Evolutionary conservation across 805 yeast genomes (phyloP).

Genomic region (Wickerhamiella bombiphila): DNA sequence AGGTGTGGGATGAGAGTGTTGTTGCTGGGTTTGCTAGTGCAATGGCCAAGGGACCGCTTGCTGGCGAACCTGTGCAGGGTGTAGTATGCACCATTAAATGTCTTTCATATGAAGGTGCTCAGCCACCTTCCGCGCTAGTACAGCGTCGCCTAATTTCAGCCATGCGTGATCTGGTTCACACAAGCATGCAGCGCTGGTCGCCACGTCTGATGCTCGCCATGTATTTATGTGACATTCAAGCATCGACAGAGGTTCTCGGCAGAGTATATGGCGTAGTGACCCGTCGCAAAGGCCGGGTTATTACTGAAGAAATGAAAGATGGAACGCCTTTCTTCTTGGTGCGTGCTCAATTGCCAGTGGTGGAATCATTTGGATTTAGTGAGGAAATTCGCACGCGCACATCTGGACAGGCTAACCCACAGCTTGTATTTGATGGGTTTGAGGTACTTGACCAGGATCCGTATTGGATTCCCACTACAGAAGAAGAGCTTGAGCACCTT

Average conservation of each 20-base stretch:
- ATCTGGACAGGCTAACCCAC: conserved; percentile 96
- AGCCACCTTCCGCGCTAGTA: conserved; percentile 17
- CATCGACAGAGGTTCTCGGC: conserved; percentile 86
- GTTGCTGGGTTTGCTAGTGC: conserved; percentile 78
- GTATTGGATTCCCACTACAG: conserved; percentile 98
- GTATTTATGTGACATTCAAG: conserved; percentile 90
- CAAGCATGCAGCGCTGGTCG: conserved; percentile 61
- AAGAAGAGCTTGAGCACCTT: conserved; percentile 82
- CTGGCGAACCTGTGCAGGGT: conserved; percentile 80
- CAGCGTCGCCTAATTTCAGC: conserved; percentile 56
- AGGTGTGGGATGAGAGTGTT: conserved; percentile 30
- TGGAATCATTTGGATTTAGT: conserved; percentile 91
- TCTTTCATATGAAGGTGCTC: conserved; percentile 18
- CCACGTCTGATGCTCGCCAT: conserved; percentile 86
- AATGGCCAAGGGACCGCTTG: conserved; percentile 70
- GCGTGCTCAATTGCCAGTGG: conserved; percentile 75
- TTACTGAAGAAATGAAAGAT: conserved; percentile 90
- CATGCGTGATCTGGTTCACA: conserved; percentile 59
- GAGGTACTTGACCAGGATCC: conserved; percentile 85
- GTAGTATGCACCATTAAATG: conserved; percentile 24
- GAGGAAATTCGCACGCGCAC: conserved; percentile 89
- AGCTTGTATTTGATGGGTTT: conserved; percentile 77
- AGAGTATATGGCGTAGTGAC: conserved; percentile 92
- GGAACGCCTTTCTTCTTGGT: conserved; percentile 94
- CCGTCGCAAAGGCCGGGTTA: conserved; percentile 67